Evolutionary conservation across 2,329 filamentous ascomycete species (phyloP), one percentile per base, ranked within the genome.

Genomic region (Grosmannia penicillata): DNA sequence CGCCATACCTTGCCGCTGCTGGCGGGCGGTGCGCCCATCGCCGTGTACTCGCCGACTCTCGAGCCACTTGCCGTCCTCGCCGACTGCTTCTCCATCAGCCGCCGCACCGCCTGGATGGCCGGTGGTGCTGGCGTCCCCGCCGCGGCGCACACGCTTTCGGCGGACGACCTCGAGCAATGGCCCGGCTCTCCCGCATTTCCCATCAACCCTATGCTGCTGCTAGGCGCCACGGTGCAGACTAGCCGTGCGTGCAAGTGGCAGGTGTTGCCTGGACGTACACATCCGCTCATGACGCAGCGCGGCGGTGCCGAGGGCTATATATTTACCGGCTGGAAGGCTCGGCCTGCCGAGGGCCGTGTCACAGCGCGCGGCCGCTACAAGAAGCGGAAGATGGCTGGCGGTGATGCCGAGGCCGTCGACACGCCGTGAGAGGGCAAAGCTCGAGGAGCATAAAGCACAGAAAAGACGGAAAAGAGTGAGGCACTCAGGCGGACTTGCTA

Each of bases 251-350:
- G 82, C 44, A 68, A 74, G 38, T 96, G 85, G 83, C 91, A 98
- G 62, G 87, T 95, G 2, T 58, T 98, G 33, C 91, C 91, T 0
- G 83, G 85, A 1, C 66, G 91, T 38, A 96, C 91, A 37, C 91
- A 98, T 61, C 91, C 91, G 7, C 59, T 93, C 39, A 98, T 98
- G 91, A 94, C 83, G 43, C 77, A 77, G 27, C 71, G 73, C 29
- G 91, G 91, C 17, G 89, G 89, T 1, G 76, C 85, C 0, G 89
- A 96, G 53, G 91, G 91, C 0, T 98, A 84, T 56, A 56, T 98
- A 4, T 86, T 96, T 48, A 89, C 85, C 22, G 89, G 72, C 0
- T 83, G 81, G 54, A 73, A 78, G 48, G 85, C 91, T 1, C 62
- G 89, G 33, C 91, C 91, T 0, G 75, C 82, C 0, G 73, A 83